Percentiles rank a stretch among this genome's conserved stretches.
phyloP scores from a whole-genome alignment of 352 stramenopile genomes.

The Pythium aphanidermatum region DNA sequence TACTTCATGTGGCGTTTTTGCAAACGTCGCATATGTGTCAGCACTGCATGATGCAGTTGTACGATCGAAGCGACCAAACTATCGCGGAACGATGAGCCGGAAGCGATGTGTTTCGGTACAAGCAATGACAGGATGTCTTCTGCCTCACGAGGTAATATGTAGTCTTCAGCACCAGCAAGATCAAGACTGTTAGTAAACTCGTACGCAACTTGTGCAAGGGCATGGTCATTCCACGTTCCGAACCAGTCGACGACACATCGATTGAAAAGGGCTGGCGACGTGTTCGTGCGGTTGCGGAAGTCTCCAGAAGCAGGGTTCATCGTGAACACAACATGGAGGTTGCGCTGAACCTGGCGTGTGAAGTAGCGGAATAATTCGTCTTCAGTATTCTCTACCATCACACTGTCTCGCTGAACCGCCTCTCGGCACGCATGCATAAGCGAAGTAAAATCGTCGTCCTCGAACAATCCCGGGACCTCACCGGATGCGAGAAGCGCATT shows the following conservation, averaged over 20 bases:
- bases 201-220: slow-evolving; percentile 97
- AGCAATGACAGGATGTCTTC: slow-evolving; percentile 43
- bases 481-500: slow-evolving; percentile 99
- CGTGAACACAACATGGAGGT: slow-evolving; percentile 99
- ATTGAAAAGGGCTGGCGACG: slow-evolving; percentile 99
- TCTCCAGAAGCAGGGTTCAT: slow-evolving; percentile 99
- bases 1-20: slow-evolving; percentile 84
- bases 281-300: slow-evolving; percentile 96
- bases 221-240: slow-evolving; percentile 97
- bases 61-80: slow-evolving; percentile 80
- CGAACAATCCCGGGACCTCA: slow-evolving; percentile 99
- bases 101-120: slow-evolving; percentile 55
- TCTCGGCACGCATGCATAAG: slow-evolving; percentile 96
- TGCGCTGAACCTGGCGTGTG: slow-evolving; percentile 96
- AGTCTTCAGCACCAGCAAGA: slow-evolving; percentile 87
- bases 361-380: slow-evolving; percentile 97
- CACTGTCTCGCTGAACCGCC: slow-evolving; percentile 87
- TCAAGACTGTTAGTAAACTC: slow-evolving; percentile 96
- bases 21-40: slow-evolving; percentile 80
- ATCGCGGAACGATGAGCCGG: slow-evolving; percentile 61
- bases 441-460: slow-evolving; percentile 98
- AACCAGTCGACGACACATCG: slow-evolving; percentile 99
- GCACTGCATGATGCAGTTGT: slow-evolving; percentile 82
- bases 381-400: slow-evolving; percentile 91
- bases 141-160: slow-evolving; percentile 40